These are phyloP conservation scores for Ophiocordyceps camponoti-leonardi DNA, from an alignment of 2,329 filamentous ascomycete species.

Conservation along the genomic window DNA sequence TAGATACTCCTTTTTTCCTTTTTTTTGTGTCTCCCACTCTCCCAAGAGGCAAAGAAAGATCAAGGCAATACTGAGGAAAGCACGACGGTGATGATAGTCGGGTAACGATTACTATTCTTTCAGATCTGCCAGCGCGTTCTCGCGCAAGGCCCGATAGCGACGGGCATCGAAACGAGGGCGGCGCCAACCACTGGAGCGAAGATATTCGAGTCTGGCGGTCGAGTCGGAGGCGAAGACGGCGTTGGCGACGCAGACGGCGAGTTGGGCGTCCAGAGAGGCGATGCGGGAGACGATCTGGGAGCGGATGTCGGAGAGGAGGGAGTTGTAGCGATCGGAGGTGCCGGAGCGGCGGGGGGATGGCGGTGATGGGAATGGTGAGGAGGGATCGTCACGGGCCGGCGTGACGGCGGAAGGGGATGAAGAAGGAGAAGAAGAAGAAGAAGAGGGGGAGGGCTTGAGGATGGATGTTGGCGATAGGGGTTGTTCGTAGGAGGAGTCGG, in stretches of 20 bases:
- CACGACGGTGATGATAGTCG: too few relatives aligned
- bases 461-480: constrained; percentile 6
- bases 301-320: constrained; percentile 28
- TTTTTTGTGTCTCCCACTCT: too few relatives aligned
- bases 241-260: not conserved
- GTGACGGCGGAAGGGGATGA: not conserved
- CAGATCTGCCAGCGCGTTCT: constrained; percentile 34
- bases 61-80: too few relatives aligned
- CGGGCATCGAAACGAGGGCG: constrained; percentile 35
- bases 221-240: constrained; percentile 15
- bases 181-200: constrained; percentile 37
- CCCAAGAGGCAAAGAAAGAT: not conserved
- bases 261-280: constrained; percentile 22
- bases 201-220: constrained; percentile 32
- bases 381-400: constrained; percentile 3
- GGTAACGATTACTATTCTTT: not conserved
- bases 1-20: too few relatives aligned
- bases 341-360: constrained; percentile 5
- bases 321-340: constrained; percentile 28
- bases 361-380: constrained; percentile 20
- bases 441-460: constrained; percentile 1
- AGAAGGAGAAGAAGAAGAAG: too few relatives aligned
- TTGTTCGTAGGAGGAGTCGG: constrained; percentile 3
- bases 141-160: constrained; percentile 34
- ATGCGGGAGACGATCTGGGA: constrained; percentile 31